Evolutionary conservation across 495 filamentous ascomycete genomes (phyloP).

Genomic region (Penicillium salamii): DNA sequence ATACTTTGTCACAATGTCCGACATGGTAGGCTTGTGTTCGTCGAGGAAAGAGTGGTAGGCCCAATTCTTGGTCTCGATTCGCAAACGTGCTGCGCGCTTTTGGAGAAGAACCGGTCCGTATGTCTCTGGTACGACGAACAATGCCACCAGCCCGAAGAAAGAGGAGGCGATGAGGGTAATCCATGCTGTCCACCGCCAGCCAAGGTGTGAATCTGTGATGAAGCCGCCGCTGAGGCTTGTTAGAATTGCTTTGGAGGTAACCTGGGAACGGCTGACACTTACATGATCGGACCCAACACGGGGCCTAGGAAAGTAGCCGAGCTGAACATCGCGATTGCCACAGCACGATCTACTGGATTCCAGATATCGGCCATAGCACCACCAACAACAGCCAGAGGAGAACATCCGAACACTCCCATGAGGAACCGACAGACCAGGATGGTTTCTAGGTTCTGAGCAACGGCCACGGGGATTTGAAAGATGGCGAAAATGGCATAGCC

Average conservation of each 20-base stretch:
- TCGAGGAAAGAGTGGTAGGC: constrained; percentile 58
- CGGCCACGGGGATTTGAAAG: constrained; percentile 60
- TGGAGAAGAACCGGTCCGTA: constrained; percentile 56
- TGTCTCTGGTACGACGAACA: constrained; percentile 59
- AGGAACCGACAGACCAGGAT: constrained; percentile 63
- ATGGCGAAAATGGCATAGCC: constrained; percentile 56
- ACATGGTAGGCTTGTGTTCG: constrained; percentile 46
- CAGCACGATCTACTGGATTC: constrained; percentile 55
- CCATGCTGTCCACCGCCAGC: constrained; percentile 67
- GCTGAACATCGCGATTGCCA: constrained; percentile 58
- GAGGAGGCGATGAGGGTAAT: constrained; percentile 57
- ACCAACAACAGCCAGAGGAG: constrained; percentile 59
- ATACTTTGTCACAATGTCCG: constrained; percentile 47
- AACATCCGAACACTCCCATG: constrained; percentile 59
- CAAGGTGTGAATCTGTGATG: constrained; percentile 51
- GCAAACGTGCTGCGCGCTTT: constrained; percentile 52
- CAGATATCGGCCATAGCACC: constrained; percentile 63
- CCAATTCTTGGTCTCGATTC: constrained; percentile 60
- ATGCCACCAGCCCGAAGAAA: constrained; percentile 45
- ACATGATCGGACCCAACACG: constrained; percentile 42
- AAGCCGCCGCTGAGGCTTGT: constrained; percentile 49
- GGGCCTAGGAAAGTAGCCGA: constrained; percentile 56
- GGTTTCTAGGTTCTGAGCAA: constrained; percentile 56
- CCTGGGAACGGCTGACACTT: neutral
- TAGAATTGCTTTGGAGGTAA: constrained; percentile 1